These are phyloP conservation scores for Triticum timopheevii DNA, from an alignment of 176 grass and related monocot genomes.

Conservation along the genomic window DNA sequence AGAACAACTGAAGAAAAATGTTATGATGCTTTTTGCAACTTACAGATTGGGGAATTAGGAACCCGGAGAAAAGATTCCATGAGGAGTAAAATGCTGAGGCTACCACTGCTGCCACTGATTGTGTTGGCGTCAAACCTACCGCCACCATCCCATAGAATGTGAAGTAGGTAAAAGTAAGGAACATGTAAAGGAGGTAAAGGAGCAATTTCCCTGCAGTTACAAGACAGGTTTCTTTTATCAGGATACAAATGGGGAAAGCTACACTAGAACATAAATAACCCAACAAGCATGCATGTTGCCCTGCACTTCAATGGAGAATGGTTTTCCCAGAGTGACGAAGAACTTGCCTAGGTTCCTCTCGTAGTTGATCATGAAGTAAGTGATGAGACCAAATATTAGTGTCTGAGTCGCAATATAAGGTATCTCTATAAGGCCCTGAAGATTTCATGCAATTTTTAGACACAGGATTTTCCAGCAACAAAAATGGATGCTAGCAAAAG, in stretches of 20 bases:
- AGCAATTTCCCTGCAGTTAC: slow-evolving; percentile 62
- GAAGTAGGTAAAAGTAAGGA: slow-evolving; percentile 81
- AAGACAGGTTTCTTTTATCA: not conserved
- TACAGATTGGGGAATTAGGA: slow-evolving; percentile 65
- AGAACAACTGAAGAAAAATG: not conserved
- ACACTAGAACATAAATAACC: not conserved
- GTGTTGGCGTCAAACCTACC: slow-evolving; percentile 56
- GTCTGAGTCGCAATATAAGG: slow-evolving; percentile 64
- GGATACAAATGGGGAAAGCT: not conserved
- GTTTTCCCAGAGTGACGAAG: not conserved
- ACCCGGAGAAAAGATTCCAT: slow-evolving; percentile 79
- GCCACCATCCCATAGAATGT: slow-evolving; percentile 89
- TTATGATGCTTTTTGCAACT: slow-evolving; percentile 18
- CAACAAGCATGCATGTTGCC: not conserved
- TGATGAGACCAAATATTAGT: slow-evolving; percentile 68
- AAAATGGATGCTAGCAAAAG: not conserved
- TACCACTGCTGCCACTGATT: slow-evolving; percentile 63
- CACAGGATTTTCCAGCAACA: not conserved
- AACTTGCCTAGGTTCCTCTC: slow-evolving; percentile 59
- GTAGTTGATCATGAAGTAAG: slow-evolving; percentile 83
- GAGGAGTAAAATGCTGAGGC: slow-evolving; percentile 75
- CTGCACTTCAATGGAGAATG: not conserved
- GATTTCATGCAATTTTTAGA: slow-evolving; percentile 27
- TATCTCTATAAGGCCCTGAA: slow-evolving; percentile 75
- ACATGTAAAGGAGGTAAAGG: slow-evolving; percentile 63